phyloP scores from a whole-genome alignment of 2,329 filamentous ascomycete genomes.

The Penicillium janthinellum region DNA sequence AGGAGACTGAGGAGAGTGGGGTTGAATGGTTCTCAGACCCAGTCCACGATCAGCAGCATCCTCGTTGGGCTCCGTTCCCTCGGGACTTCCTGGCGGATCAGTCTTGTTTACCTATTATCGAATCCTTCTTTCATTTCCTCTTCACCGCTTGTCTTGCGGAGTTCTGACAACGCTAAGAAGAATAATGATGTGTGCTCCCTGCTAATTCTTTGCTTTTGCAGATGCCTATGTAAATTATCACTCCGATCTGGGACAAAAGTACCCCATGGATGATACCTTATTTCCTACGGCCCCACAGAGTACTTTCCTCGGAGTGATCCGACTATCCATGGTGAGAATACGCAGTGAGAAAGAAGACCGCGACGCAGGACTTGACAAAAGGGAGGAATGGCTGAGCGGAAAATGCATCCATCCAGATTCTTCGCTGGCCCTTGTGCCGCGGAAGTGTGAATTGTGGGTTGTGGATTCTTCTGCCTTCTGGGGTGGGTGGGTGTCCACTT shows the following conservation, averaged over 20 bases:
- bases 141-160: conserved; percentile 27
- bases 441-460: conserved; percentile 12
- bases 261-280: neutral
- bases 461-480: conserved; percentile 1
- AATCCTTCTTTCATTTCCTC: conserved; percentile 2
- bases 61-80: conserved; percentile 27
- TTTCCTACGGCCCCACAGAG: neutral
- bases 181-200: neutral
- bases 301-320: neutral
- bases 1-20: conserved; percentile 22
- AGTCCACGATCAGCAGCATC: conserved; percentile 23
- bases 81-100: conserved; percentile 21
- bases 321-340: neutral
- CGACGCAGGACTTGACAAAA: neutral
- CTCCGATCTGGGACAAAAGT: conserved; percentile 8
- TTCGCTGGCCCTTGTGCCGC: neutral
- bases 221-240: neutral
- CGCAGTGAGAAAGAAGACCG: neutral
- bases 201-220: conserved; percentile 3
- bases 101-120: conserved; percentile 8
- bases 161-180: neutral
- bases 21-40: conserved; percentile 13
- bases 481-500: conserved; percentile 12
- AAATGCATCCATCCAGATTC: conserved; percentile 13
- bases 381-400: conserved; percentile 7